Evolutionary conservation across 2,329 filamentous ascomycete genomes (phyloP).

Genomic region (Sporothrix globosa): DNA sequence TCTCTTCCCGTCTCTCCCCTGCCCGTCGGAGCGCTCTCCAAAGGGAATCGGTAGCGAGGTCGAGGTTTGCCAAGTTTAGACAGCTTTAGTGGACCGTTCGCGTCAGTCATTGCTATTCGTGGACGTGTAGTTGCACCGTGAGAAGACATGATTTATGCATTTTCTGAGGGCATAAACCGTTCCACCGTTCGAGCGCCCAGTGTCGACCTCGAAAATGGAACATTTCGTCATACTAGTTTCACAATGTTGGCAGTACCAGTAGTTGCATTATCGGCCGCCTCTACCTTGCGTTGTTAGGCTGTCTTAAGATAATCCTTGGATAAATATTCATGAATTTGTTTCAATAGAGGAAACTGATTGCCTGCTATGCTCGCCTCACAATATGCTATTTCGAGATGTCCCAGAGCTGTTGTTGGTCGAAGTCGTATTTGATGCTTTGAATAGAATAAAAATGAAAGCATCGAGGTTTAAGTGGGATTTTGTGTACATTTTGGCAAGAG

Average conservation of each 20-base stretch:
- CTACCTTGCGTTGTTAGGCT: not conserved
- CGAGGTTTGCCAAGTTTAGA: constrained; percentile 13
- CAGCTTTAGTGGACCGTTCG: not conserved
- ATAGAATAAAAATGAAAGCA: not conserved
- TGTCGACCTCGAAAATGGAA: not conserved
- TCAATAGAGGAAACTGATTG: not conserved
- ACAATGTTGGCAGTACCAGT: constrained; percentile 7
- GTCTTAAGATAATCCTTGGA: not conserved
- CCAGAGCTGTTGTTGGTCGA: not conserved
- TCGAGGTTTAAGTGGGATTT: not conserved
- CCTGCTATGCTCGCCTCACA: constrained; percentile 12
- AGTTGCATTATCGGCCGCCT: not conserved
- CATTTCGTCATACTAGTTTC: constrained; percentile 11
- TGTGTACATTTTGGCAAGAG: not conserved
- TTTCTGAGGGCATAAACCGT: not conserved
- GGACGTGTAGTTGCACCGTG: not conserved
- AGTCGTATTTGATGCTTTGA: not conserved
- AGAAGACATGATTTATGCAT: constrained; percentile 7
- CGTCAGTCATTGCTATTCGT: constrained; percentile 2
- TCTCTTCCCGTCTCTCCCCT: not conserved
- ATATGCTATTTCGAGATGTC: constrained; percentile 19
- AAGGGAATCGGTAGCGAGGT: too few relatives aligned
- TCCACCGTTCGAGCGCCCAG: not conserved
- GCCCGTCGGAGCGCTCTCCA: constrained; percentile 12
- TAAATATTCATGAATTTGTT: not conserved